phyloP scores from a whole-genome alignment of 129 eudicot species.

The Smallanthus sonchifolius region DNA sequence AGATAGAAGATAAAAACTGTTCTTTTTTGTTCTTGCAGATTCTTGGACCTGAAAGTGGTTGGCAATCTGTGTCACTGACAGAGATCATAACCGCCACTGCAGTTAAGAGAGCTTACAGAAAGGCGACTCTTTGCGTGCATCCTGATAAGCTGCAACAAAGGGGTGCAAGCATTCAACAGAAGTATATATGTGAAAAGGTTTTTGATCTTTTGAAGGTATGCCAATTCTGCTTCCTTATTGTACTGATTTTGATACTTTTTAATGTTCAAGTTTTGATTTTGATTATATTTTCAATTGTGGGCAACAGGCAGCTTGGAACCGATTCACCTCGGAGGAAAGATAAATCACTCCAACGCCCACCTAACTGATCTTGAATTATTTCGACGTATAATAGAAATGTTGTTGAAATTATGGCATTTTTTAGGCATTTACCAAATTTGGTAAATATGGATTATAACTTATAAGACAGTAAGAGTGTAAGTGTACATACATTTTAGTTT shows the following conservation, averaged over 20 bases:
- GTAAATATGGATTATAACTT: neutral
- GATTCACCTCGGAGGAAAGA: slow-evolving; percentile 1
- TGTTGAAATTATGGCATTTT: neutral
- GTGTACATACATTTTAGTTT: slow-evolving; percentile 4
- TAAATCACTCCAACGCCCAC: neutral
- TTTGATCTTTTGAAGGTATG: slow-evolving; percentile 95
- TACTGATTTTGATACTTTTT: neutral
- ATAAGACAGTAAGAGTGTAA: slow-evolving; percentile 6
- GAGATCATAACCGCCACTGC: slow-evolving; percentile 73
- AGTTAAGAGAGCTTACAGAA: slow-evolving; percentile 92
- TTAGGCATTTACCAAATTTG: neutral
- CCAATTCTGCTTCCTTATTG: neutral
- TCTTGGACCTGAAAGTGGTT: slow-evolving; percentile 86
- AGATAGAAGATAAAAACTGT: neutral
- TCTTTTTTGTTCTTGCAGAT: slow-evolving; percentile 45
- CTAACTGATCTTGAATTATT: neutral
- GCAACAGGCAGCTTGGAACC: slow-evolving; percentile 12
- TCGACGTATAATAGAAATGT: neutral
- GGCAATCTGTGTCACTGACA: slow-evolving; percentile 85
- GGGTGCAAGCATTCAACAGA: slow-evolving; percentile 89
- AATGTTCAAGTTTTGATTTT: neutral
- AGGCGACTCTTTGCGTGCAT: slow-evolving; percentile 93
- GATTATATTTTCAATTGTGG: neutral
- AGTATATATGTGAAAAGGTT: slow-evolving; percentile 95
- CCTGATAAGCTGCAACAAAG: slow-evolving; percentile 98